Base-by-base conservation (phyloP, 2,329 filamentous ascomycete species). In the Diaporthe humulicola region DNA sequence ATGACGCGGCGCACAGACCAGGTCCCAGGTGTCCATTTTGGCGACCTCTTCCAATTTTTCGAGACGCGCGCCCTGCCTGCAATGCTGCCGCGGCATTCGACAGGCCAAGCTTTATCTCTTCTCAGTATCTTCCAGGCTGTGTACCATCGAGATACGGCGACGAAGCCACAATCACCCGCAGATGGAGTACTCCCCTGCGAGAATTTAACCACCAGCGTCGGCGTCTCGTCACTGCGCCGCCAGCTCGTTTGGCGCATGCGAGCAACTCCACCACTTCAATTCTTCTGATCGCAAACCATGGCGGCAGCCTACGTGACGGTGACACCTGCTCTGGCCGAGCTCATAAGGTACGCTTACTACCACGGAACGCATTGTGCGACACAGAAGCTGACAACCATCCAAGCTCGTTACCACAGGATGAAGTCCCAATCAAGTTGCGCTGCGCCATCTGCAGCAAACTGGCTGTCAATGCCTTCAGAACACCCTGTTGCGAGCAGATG, bases 351-450 rank as follows among this genome's bases (percentile, higher is more conserved):
- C 69, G 85, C 77, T 45, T 66, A n/a, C 17, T 10, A 30, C 19
- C 33, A 36, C 10, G 42, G 22, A 2, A 9, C 40, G 25, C 22
- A 10, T 36, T 19, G 52, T 2, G 45, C 58, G 75, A 71, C 77
- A 54, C 77, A 48, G 14, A 4, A 19, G 22, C 77, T 74, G 61
- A 79, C 76, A 50, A 48, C 42, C 70, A 30, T 22, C 50, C 36
- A 81, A 97, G 95, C 83, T 93, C 94, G 67, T 88, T 98, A 75
- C 87, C 91, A 28, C 91, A 93, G 78, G 94, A 96, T 80, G 95
- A 97, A 77, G 95, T 98, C 74, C 97, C 97, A n/a, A 95, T 96
- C 81, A 98, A 98, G 88, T 90, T 99, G 77, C 94, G 96, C 85
- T 99, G 97, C 87, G 95, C 95, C 70, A 94, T 95, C 79, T 99